These are phyloP conservation scores for Nitzschia sp. DNA, from an alignment of 108 stramenopile genomes.

Conservation along the genomic window DNA sequence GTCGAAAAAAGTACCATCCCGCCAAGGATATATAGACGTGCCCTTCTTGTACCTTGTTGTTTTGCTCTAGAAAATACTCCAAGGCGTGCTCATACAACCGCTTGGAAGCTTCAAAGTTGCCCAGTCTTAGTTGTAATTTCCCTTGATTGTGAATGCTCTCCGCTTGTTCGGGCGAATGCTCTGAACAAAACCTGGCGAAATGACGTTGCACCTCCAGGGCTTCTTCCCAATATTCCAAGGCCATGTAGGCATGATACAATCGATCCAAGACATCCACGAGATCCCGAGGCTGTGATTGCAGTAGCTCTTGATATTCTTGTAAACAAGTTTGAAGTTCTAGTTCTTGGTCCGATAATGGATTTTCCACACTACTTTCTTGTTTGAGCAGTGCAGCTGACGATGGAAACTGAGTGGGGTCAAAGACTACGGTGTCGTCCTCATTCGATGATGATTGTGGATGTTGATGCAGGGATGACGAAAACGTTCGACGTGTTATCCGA, in stretches of 20 bases:
- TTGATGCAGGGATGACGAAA: no score
- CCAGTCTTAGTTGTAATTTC: slow-evolving; percentile 42
- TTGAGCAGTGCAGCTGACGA: slow-evolving; percentile 22
- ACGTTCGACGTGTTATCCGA: no score
- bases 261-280: slow-evolving; percentile 16
- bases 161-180: slow-evolving; percentile 32
- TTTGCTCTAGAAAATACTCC: slow-evolving; percentile 29
- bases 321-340: background rate
- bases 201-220: slow-evolving; percentile 36
- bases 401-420: background rate
- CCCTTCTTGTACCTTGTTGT: slow-evolving; percentile 29
- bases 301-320: slow-evolving; percentile 15
- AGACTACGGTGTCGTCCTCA: no score
- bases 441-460: no score
- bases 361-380: slow-evolving; percentile 15
- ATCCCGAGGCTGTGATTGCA: slow-evolving; percentile 8
- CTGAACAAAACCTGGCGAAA: no score
- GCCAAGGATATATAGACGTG: slow-evolving; percentile 47
- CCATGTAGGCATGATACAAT: slow-evolving; percentile 34
- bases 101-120: slow-evolving; percentile 25
- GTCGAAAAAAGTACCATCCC: slow-evolving; percentile 43
- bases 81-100: slow-evolving; percentile 41
- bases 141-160: slow-evolving; percentile 40
- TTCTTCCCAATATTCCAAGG: slow-evolving; percentile 50
- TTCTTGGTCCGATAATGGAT: slow-evolving; percentile 12